A percentile compares a stretch with the other conserved stretches of the same genome.
These are phyloP conservation scores for Nigrospora oryzae DNA, from an alignment of 2,329 filamentous ascomycete genomes.

Conservation along the genomic window DNA sequence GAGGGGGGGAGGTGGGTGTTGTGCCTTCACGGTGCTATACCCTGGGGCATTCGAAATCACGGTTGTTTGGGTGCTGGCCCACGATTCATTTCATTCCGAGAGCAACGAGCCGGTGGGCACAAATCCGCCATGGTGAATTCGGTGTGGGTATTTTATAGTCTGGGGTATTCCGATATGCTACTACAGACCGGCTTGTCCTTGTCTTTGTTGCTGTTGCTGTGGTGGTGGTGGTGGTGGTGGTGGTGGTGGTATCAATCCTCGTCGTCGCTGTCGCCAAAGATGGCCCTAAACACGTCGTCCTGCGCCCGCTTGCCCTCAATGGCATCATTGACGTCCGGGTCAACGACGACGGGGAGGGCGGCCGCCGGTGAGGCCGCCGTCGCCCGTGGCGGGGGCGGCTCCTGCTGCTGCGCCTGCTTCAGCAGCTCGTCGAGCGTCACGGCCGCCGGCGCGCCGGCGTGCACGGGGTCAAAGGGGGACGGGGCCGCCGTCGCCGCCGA, in stretches of 20 bases:
- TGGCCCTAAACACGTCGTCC: slow-evolving; percentile 80
- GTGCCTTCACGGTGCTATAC: too few species aligned
- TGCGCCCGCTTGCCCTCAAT: slow-evolving; percentile 66
- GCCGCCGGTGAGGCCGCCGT: background rate
- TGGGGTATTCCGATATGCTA: too few species aligned
- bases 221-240: slow-evolving; percentile 22
- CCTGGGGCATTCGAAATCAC: too few species aligned
- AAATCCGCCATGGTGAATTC: too few species aligned
- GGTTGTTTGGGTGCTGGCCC: too few species aligned
- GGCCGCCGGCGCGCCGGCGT: slow-evolving; percentile 4
- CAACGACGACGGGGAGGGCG: slow-evolving; percentile 32
- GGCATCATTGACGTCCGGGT: slow-evolving; percentile 71
- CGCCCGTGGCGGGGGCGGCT: background rate
- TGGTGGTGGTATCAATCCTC: slow-evolving; percentile 43
- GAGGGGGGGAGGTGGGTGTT: too few species aligned
- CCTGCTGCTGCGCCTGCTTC: slow-evolving; percentile 12
- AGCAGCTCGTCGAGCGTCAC: slow-evolving; percentile 23
- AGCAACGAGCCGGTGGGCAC: too few species aligned
- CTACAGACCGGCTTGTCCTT: too few species aligned
- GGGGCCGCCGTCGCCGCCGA: slow-evolving; percentile 4
- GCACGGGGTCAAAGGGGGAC: background rate
- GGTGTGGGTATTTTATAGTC: too few species aligned
- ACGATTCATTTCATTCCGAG: too few species aligned
- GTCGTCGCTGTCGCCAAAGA: slow-evolving; percentile 83
- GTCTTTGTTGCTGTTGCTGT: background rate